phyloP scores from a whole-genome alignment of 2,329 filamentous ascomycete genomes.

The Alternaria consortialis region DNA sequence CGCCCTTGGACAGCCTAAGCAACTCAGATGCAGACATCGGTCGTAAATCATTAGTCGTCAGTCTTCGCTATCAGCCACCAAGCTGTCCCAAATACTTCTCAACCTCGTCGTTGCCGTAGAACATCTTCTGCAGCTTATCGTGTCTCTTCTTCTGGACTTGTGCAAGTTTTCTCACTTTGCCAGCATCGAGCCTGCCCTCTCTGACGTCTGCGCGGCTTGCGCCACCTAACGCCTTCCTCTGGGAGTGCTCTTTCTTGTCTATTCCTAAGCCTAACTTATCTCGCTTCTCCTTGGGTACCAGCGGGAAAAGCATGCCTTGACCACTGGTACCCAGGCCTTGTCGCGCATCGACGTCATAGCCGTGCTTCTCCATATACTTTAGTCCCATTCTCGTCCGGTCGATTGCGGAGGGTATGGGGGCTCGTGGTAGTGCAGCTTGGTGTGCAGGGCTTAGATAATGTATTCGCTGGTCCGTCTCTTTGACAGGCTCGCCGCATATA shows the following conservation, averaged over 20 bases:
- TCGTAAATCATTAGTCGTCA: background rate
- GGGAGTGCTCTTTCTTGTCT: constrained; percentile 51
- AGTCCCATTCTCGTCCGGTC: constrained; percentile 76
- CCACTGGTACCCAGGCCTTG: constrained; percentile 75
- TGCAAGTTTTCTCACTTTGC: constrained; percentile 70
- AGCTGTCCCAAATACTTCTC: constrained; percentile 72
- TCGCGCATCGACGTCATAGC: constrained; percentile 78
- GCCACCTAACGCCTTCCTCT: constrained; percentile 50
- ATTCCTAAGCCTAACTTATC: constrained; percentile 78
- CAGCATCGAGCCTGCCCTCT: constrained; percentile 67
- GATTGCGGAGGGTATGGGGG: constrained; percentile 75
- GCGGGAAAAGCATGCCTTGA: constrained; percentile 75
- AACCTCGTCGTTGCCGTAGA: constrained; percentile 79
- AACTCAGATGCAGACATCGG: accelerated
- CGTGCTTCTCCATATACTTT: constrained; percentile 69
- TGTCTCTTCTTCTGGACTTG: constrained; percentile 69
- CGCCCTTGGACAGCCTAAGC: background rate
- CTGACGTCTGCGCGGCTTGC: constrained; percentile 48
- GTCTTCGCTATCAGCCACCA: constrained; percentile 2
- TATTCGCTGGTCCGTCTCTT: constrained; percentile 54
- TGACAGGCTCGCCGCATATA: constrained; percentile 50
- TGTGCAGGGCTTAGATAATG: constrained; percentile 69
- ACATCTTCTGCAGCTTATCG: constrained; percentile 72
- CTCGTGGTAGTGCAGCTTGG: constrained; percentile 73
- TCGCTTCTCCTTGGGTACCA: constrained; percentile 76